Percentiles rank a stretch among this genome's conserved stretches.
phyloP scores from a whole-genome alignment of 352 stramenopile genomes.

The Hyaloperonospora arabidopsidis region DNA sequence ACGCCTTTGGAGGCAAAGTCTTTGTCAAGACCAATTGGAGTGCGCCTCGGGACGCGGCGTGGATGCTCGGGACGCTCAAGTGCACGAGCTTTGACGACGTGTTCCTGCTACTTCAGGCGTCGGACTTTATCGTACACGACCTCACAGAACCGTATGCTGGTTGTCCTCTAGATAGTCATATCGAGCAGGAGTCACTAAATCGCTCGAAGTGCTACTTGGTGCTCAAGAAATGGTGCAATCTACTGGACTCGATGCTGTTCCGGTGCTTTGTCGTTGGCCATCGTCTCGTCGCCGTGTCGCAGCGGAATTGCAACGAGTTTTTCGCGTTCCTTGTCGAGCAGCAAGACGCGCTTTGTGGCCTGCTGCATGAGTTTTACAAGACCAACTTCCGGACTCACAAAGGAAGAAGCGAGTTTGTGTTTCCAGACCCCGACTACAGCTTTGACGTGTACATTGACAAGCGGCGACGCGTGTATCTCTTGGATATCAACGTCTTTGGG shows the following conservation, averaged over 20 bases:
- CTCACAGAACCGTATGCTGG: constrained; percentile 78
- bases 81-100: constrained; percentile 79
- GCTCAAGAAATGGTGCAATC: constrained; percentile 92
- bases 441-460: constrained; percentile 95
- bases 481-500: constrained; percentile 94
- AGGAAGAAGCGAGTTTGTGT: constrained; percentile 25
- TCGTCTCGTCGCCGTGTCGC: constrained; percentile 81
- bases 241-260: constrained; percentile 93
- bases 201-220: constrained; percentile 60
- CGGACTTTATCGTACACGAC: constrained; percentile 88
- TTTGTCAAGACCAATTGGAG: constrained; percentile 95
- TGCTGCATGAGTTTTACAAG: constrained; percentile 62
- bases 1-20: constrained; percentile 48
- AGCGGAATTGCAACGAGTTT: constrained; percentile 88
- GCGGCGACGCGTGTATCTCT: constrained; percentile 82
- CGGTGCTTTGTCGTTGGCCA: constrained; percentile 87
- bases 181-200: constrained; percentile 9
- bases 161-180: constrained; percentile 21
- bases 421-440: constrained; percentile 76
- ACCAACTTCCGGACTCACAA: constrained; percentile 37
- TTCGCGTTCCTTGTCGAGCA: constrained; percentile 85
- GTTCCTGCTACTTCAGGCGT: constrained; percentile 73
- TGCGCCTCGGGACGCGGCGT: constrained; percentile 87
- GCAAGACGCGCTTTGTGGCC: constrained; percentile 57
- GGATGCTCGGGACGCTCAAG: constrained; percentile 84